Evolutionary conservation across 1,139 yeast genomes (phyloP), one percentile per base, ranked within the genome.

Genomic region (Pneumocystis carinii): DNA sequence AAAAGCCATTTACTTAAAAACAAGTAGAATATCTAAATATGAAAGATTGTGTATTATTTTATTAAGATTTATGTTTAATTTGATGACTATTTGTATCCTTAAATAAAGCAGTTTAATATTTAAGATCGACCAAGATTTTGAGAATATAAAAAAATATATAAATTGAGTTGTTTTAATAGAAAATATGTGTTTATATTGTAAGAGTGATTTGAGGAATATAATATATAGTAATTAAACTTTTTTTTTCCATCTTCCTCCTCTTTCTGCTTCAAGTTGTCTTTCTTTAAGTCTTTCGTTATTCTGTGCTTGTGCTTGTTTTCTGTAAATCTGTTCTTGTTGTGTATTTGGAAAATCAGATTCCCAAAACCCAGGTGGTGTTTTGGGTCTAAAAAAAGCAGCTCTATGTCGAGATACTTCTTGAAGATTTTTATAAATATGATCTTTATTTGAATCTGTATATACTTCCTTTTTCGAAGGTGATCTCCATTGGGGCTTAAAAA

Each of bases 301-400:
- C 5, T 64, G 63, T 53, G 63, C 62, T 57, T 66, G 66, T 15
- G 68, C 68, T 27, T 64, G 64, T 24, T 59, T 61, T 57, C 67
- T 66, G 27, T 71, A 72, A 59, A 68, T 67, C 24, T 61, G 64
- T 15, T 65, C 65, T 58, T 72, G 72, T 61, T 72, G 74, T 6
- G 75, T 71, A 17, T 63, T 65, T 1, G 73, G 74, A 66, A 71
- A 69, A 17, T 71, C 73, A n/a, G 72, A 65, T 15, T 71, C 65
- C 74, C 75, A 73, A 62, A 71, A 72, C 19, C 73, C 74, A 3
- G 73, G 73, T 7, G 75, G 75, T 1, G 75, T 68, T 17, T 66
- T 66, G 6, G 68, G 69, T 27, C 69, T 65, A 7, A 64, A 64
- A 70, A 70, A 70, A 41, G 64, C 62, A 24, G 68, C 66, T 3